phyloP scores from a whole-genome alignment of 164 flowering plant species.

The Macadamia integrifolia region DNA sequence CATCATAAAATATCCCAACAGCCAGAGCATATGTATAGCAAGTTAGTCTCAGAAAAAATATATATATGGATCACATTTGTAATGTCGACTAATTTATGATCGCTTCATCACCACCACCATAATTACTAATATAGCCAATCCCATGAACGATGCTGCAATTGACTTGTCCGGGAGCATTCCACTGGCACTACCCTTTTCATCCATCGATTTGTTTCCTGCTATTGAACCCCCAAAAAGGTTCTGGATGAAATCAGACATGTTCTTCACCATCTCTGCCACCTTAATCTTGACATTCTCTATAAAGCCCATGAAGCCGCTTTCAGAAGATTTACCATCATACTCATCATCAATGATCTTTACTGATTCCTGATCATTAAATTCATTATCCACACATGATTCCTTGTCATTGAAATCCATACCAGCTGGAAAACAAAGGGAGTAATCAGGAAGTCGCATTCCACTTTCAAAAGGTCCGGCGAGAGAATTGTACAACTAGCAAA shows the following conservation, averaged over 20 bases:
- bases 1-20: too few species aligned
- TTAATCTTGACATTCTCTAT: constrained; percentile 29
- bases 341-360: constrained; percentile 4
- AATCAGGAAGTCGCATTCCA: not conserved
- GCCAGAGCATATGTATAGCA: too few species aligned
- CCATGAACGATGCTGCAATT: constrained; percentile 34
- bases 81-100: too few species aligned
- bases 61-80: too few species aligned
- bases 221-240: constrained; percentile 29
- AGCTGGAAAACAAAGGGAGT: not conserved
- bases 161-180: constrained; percentile 11
- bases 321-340: constrained; percentile 8
- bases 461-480: not conserved
- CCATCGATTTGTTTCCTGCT: constrained; percentile 13
- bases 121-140: constrained; percentile 34
- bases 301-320: constrained; percentile 16
- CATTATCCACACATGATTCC: constrained; percentile 15
- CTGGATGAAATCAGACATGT: constrained; percentile 31
- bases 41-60: too few species aligned
- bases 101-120: constrained; percentile 41
- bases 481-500: not conserved
- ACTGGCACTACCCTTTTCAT: constrained; percentile 13
- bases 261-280: constrained; percentile 39
- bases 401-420: constrained; percentile 3
- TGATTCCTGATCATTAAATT: not conserved